phyloP scores from a whole-genome alignment of 1,139 yeast species.

The Suhomyces coccinellae region DNA sequence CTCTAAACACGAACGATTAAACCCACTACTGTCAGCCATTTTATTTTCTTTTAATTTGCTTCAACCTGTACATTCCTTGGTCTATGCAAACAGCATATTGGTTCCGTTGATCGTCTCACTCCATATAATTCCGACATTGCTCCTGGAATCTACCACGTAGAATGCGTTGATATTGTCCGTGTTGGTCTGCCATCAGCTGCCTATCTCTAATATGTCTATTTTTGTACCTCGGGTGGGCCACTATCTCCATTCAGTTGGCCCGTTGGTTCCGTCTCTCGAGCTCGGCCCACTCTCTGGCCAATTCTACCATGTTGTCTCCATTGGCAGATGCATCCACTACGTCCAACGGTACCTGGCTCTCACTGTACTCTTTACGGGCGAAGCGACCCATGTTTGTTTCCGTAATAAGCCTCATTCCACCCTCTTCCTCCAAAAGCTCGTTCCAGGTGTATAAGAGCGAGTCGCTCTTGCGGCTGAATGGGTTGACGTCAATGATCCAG shows the following conservation, averaged over 20 bases:
- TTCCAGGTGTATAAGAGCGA: constrained; percentile 81
- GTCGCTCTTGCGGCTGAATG: constrained; percentile 77
- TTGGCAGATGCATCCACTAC: constrained; percentile 80
- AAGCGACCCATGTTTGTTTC: constrained; percentile 70
- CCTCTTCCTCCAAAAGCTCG: constrained; percentile 53
- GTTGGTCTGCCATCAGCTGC: no score
- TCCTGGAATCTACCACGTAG: no score
- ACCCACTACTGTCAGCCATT: no score
- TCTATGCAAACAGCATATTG: no score
- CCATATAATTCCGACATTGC: no score
- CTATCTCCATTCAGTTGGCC: neutral
- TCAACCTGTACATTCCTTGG: no score
- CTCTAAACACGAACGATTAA: no score
- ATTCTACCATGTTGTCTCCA: constrained; percentile 61
- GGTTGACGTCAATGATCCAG: constrained; percentile 79
- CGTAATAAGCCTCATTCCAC: constrained; percentile 60
- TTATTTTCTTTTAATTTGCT: no score
- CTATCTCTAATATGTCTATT: no score
- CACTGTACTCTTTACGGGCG: constrained; percentile 79
- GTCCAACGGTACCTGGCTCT: constrained; percentile 88
- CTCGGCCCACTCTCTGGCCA: constrained; percentile 57
- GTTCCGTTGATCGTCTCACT: no score
- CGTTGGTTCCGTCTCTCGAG: constrained; percentile 4
- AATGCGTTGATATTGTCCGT: no score
- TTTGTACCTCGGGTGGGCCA: no score